These are phyloP conservation scores for Trametes pubescens DNA, from an alignment of 1,284 basidiomycete genomes.

Conservation along the genomic window DNA sequence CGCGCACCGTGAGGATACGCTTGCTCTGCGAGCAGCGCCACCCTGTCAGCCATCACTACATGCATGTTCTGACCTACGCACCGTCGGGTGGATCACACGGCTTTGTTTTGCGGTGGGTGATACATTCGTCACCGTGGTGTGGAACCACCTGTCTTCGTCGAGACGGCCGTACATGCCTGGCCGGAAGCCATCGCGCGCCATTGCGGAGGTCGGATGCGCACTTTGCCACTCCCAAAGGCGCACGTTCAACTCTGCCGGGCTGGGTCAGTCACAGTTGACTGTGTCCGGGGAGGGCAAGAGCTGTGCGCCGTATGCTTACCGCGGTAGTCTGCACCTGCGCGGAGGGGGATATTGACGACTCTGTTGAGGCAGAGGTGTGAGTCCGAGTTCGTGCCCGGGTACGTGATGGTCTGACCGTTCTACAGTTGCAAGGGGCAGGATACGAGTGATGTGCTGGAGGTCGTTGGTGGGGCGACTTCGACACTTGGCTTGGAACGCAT, in stretches of 20 bases:
- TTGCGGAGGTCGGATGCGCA: slow-evolving; percentile 62
- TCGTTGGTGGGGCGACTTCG: slow-evolving; percentile 52
- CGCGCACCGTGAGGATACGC: slow-evolving; percentile 73
- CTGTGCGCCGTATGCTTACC: slow-evolving; percentile 1
- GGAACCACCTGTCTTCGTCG: slow-evolving; percentile 60
- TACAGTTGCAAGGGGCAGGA: slow-evolving; percentile 48
- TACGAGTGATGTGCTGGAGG: slow-evolving; percentile 59
- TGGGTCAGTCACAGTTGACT: neutral
- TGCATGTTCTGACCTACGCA: slow-evolving; percentile 38
- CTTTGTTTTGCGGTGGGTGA: slow-evolving; percentile 79
- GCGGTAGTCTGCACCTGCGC: slow-evolving; percentile 9
- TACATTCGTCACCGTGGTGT: slow-evolving; percentile 77
- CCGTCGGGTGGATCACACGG: slow-evolving; percentile 69
- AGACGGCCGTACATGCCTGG: slow-evolving; percentile 69
- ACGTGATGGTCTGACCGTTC: slow-evolving; percentile 43
- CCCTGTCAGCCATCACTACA: neutral
- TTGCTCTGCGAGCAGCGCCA: slow-evolving; percentile 52
- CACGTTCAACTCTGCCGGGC: slow-evolving; percentile 32
- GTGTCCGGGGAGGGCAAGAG: slow-evolving; percentile 8
- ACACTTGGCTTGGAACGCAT: slow-evolving; percentile 57
- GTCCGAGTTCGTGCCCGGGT: slow-evolving; percentile 2
- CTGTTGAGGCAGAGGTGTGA: slow-evolving; percentile 47
- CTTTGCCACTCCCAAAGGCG: slow-evolving; percentile 60
- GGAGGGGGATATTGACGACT: slow-evolving; percentile 17
- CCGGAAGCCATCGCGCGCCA: slow-evolving; percentile 57